phyloP scores from a whole-genome alignment of 2,329 filamentous ascomycete genomes.

The Aschersonia sp. region DNA sequence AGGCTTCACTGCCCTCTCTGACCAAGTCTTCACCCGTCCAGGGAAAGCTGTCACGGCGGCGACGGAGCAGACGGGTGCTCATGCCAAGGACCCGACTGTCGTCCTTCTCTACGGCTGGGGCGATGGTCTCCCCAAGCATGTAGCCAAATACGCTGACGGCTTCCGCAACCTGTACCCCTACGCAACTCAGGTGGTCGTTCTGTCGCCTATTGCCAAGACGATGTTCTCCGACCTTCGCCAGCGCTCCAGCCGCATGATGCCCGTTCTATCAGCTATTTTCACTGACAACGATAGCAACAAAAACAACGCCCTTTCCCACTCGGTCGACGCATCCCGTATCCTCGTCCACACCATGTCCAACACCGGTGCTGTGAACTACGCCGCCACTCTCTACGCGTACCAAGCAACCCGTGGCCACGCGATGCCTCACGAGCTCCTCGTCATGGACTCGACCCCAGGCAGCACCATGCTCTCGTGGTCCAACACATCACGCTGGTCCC shows the following conservation, averaged over 20 bases:
- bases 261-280: constrained; percentile 26
- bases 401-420: constrained; percentile 18
- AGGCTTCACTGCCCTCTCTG: constrained; percentile 30
- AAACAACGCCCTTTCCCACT: too few species aligned
- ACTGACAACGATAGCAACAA: not conserved
- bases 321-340: constrained; percentile 15
- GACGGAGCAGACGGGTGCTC: constrained; percentile 1
- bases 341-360: constrained; percentile 43
- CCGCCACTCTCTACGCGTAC: constrained; percentile 33
- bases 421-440: constrained; percentile 32
- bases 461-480: constrained; percentile 23
- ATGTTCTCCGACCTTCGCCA: constrained; percentile 26
- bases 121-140: constrained; percentile 37
- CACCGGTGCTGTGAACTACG: constrained; percentile 39
- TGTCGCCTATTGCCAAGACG: constrained; percentile 33
- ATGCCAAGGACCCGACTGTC: constrained; percentile 22
- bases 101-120: constrained; percentile 44
- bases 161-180: constrained; percentile 35
- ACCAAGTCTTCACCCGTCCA: constrained; percentile 31
- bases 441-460: constrained; percentile 39
- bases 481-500: constrained; percentile 34
- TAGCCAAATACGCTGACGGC: constrained; percentile 39
- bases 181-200: constrained; percentile 33
- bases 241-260: constrained; percentile 29
- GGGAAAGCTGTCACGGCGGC: constrained; percentile 12